Evolutionary conservation across 805 yeast species (phyloP), one percentile per base, ranked within the genome.

Genomic region (Zygosaccharomyces siamensis): DNA sequence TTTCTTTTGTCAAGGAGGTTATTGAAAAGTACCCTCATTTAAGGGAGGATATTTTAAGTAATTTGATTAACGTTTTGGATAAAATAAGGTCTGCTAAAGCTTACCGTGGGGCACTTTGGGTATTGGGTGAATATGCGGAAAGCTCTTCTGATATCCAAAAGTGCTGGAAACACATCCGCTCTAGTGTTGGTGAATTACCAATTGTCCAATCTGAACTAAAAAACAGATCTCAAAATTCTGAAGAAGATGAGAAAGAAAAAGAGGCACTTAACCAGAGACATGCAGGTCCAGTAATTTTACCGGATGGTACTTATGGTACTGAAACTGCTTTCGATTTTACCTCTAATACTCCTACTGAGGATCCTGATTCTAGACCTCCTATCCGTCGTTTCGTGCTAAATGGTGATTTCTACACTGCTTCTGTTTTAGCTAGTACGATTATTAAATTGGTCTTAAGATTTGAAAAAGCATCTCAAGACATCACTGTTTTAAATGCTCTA

Each of bases 221-320:
- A 51, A 69, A 70, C 48, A 56, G 59, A 14, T 68, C 71, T 12
- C 66, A 67, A 26, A 66, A 60, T n/a, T 73, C 69, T 5, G 71
- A 65, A 3, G 69, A 57, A 5, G 61, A 55, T 3, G 72, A 65
- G 8, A 65, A 56, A n/a, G 56, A 47, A 11, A 60, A 49, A 4
- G 66, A 57, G 20, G 35, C 33, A 21, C 41, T 31, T 12, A 30
- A 38, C 16, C 65, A 62, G 20, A 75, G 72, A 33, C 64, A 69
- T 5, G 64, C 70, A 33, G 87, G 87, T 39, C 97, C 97, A 18
- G 83, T 85, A 51, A 84, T 93, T 50, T 76, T 93, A 56, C 96
- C 99, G n/a, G 99, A 93, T 71, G 99, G 99, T 59, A 93, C 99
- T 0, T 93, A 93, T 69, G 99, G 99, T 26, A 87, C 97, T 37